These are phyloP conservation scores for Brettanomyces anomalus DNA, from an alignment of 805 yeast genomes.

Conservation along the genomic window DNA sequence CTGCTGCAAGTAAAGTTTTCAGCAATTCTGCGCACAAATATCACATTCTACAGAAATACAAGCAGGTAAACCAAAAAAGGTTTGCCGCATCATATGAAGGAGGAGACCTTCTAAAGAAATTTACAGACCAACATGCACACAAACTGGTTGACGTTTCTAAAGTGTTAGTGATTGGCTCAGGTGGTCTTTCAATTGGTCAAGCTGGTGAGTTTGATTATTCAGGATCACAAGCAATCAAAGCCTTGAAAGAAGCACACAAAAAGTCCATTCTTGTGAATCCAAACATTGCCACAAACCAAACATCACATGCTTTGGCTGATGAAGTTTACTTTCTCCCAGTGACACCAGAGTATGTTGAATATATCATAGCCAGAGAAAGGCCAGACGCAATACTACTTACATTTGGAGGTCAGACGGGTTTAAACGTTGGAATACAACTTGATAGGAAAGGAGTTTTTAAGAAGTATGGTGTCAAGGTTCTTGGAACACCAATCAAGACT, in stretches of 20 bases:
- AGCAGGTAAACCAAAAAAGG: background rate
- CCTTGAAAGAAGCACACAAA: conserved; percentile 83
- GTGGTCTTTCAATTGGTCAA: conserved; percentile 95
- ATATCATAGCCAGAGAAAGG: conserved; percentile 89
- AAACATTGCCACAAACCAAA: conserved; percentile 94
- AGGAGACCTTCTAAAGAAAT: conserved; percentile 47
- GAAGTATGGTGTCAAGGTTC: conserved; percentile 83
- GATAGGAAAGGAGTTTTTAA: conserved; percentile 93
- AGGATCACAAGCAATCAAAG: conserved; percentile 96
- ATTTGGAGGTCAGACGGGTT: conserved; percentile 97
- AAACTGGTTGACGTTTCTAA: conserved; percentile 74
- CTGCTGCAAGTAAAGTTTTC: background rate
- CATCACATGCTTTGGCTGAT: conserved; percentile 91
- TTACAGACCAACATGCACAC: conserved; percentile 51
- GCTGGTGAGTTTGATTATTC: conserved; percentile 98
- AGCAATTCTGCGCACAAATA: background rate
- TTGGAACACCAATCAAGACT: conserved; percentile 96
- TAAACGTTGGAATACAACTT: conserved; percentile 91
- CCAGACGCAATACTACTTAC: conserved; percentile 96
- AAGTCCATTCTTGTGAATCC: conserved; percentile 85
- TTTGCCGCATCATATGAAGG: conserved; percentile 43
- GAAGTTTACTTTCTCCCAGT: conserved; percentile 94
- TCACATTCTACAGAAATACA: background rate
- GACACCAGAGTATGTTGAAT: conserved; percentile 91
- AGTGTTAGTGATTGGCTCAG: conserved; percentile 92